phyloP scores from a whole-genome alignment of 169 alveolate genomes.

The Hepatocystis sp. region DNA sequence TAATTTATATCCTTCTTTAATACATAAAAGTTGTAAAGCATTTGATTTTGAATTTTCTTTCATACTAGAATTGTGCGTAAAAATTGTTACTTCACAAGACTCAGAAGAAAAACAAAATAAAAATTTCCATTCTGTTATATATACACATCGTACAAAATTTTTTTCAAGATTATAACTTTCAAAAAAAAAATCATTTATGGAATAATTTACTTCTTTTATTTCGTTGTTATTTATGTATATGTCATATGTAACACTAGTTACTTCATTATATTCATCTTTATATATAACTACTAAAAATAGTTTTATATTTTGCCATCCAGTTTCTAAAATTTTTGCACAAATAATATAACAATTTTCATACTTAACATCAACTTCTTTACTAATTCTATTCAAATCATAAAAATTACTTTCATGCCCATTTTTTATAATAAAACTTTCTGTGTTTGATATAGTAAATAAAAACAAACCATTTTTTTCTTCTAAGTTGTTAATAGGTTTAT shows the following conservation, averaged over 20 bases:
- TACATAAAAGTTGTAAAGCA: slow-evolving; percentile 31
- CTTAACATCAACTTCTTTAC: slow-evolving; percentile 24
- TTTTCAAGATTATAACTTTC: slow-evolving; percentile 26
- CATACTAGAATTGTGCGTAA: not conserved
- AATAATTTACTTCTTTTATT: slow-evolving; percentile 59
- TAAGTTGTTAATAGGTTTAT: slow-evolving; percentile 19
- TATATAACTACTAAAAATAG: slow-evolving; percentile 62
- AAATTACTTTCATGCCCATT: slow-evolving; percentile 6
- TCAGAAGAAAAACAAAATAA: slow-evolving; percentile 40
- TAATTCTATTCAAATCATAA: slow-evolving; percentile 21
- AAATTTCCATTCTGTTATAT: slow-evolving; percentile 67
- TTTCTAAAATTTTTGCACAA: slow-evolving; percentile 68
- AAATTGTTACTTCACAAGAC: slow-evolving; percentile 38
- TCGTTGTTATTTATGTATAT: slow-evolving; percentile 34
- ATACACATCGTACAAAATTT: slow-evolving; percentile 16
- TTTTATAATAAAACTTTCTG: slow-evolving; percentile 54
- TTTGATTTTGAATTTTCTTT: not conserved
- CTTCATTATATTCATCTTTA: slow-evolving; percentile 9
- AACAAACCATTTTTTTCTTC: slow-evolving; percentile 68
- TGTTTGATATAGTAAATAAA: slow-evolving; percentile 27
- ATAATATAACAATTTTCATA: slow-evolving; percentile 47
- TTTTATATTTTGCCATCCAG: slow-evolving; percentile 10
- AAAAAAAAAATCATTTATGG: slow-evolving; percentile 70
- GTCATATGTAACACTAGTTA: slow-evolving; percentile 68
- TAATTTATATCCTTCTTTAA: slow-evolving; percentile 72